Conservation (phyloP, 495 filamentous ascomycete genomes). For the Penicillium roqueforti region DNA sequence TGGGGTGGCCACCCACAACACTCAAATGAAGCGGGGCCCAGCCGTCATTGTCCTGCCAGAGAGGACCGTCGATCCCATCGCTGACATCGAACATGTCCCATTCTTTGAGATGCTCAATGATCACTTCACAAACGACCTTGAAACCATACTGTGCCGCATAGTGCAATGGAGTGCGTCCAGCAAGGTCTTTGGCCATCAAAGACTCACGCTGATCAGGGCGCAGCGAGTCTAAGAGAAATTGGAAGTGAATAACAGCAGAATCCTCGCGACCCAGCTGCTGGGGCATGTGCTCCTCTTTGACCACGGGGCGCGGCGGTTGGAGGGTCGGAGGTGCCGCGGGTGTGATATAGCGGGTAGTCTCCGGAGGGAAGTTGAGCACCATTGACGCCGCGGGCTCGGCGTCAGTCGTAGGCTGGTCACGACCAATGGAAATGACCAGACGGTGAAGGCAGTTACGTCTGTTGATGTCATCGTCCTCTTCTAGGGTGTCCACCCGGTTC, state of each 20-base stretch:
- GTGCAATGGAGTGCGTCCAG: slow-evolving; percentile 84
- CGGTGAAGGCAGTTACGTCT: slow-evolving; percentile 90
- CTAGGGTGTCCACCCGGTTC: slow-evolving; percentile 59
- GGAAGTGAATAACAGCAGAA: slow-evolving; percentile 67
- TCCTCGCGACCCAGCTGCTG: slow-evolving; percentile 63
- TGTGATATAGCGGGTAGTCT: slow-evolving; percentile 64
- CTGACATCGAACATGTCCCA: slow-evolving; percentile 85
- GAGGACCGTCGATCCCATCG: slow-evolving; percentile 74
- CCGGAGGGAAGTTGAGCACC: slow-evolving; percentile 47
- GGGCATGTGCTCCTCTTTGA: slow-evolving; percentile 53
- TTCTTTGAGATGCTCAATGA: slow-evolving; percentile 81
- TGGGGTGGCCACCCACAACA: slow-evolving; percentile 84
- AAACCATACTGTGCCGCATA: slow-evolving; percentile 96
- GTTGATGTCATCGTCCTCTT: slow-evolving; percentile 89
- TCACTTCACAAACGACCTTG: slow-evolving; percentile 76
- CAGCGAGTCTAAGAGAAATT: slow-evolving; percentile 67
- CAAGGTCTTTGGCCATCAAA: slow-evolving; percentile 64
- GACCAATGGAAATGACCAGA: slow-evolving; percentile 82
- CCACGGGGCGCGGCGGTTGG: slow-evolving; percentile 52
- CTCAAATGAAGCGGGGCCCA: slow-evolving; percentile 87
- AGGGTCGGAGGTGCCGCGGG: slow-evolving; percentile 66
- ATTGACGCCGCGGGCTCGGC: slow-evolving; percentile 40
- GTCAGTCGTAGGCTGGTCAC: slow-evolving; percentile 61
- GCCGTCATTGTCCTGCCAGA: slow-evolving; percentile 91
- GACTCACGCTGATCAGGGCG: slow-evolving; percentile 64